Conservation (phyloP, 352 stramenopile species). For the Phytophthora nicotianae region DNA sequence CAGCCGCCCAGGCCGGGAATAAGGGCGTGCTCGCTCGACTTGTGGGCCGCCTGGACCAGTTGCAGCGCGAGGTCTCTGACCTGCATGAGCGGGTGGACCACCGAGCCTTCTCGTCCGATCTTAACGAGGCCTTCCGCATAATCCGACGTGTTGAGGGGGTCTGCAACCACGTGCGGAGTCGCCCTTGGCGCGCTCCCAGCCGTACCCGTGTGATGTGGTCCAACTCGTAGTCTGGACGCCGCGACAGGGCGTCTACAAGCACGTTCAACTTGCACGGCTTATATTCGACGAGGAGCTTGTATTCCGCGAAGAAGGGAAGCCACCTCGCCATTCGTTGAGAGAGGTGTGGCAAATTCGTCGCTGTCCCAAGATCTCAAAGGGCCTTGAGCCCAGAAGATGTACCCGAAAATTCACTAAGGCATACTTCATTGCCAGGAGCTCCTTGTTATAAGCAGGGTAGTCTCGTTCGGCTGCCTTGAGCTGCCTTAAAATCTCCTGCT, state of each 20-base stretch:
- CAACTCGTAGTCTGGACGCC: background rate
- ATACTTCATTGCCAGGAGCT: background rate
- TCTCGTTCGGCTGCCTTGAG: background rate
- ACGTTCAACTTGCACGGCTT: background rate
- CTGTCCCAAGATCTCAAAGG: background rate
- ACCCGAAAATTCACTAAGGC: background rate
- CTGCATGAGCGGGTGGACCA: no score
- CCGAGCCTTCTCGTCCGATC: no score
- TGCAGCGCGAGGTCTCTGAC: no score
- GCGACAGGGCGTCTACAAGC: background rate
- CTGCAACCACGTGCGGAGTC: no score
- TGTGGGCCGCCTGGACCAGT: no score
- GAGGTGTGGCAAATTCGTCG: background rate
- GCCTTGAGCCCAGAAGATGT: background rate
- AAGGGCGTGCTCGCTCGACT: no score
- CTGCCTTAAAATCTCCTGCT: no score
- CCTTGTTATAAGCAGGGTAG: background rate
- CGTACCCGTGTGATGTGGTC: background rate
- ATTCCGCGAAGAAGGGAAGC: background rate
- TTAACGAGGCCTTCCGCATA: no score
- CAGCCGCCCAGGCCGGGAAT: no score
- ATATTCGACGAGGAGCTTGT: background rate
- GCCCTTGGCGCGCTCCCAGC: no score
- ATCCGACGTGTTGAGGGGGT: no score
- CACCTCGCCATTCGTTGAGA: background rate